Conservation (phyloP, 1,284 basidiomycete genomes). For the Sporisorium graminicola region DNA sequence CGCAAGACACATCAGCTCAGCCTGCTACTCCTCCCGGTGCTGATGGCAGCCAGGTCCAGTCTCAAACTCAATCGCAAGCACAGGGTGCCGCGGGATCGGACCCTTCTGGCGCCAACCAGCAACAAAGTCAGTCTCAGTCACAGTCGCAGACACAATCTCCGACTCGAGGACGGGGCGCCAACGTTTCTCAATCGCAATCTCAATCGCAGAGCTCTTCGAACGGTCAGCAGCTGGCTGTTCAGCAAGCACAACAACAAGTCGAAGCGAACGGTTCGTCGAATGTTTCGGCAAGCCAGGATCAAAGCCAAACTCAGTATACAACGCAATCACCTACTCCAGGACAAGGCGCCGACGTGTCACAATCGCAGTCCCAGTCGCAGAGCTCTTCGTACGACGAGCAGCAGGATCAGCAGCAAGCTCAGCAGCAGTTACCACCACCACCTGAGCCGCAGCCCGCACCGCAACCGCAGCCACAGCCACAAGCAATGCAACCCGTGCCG, state of each 20-base stretch:
- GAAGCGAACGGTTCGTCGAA: no score
- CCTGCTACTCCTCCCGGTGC: no score
- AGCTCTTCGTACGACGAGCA: background rate
- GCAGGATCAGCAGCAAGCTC: constrained; percentile 3
- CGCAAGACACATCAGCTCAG: no score
- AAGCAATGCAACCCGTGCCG: no score
- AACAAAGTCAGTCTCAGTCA: background rate
- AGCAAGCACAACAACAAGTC: no score
- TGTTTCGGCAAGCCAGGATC: background rate
- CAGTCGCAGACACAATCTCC: background rate
- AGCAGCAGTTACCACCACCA: background rate
- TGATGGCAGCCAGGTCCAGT: no score
- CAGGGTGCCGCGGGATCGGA: no score
- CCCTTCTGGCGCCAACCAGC: background rate
- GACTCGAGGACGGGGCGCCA: background rate
- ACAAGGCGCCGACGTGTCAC: background rate
- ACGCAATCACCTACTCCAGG: no score
- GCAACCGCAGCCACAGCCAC: background rate
- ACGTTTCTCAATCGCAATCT: no score
- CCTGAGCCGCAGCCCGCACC: background rate
- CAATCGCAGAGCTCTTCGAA: no score
- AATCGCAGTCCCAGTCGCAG: constrained; percentile 9
- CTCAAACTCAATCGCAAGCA: background rate
- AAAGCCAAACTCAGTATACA: constrained; percentile 2
- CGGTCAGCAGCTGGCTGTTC: no score